Conservation (phyloP, 495 filamentous ascomycete genomes). For the Evernia prunastri region DNA sequence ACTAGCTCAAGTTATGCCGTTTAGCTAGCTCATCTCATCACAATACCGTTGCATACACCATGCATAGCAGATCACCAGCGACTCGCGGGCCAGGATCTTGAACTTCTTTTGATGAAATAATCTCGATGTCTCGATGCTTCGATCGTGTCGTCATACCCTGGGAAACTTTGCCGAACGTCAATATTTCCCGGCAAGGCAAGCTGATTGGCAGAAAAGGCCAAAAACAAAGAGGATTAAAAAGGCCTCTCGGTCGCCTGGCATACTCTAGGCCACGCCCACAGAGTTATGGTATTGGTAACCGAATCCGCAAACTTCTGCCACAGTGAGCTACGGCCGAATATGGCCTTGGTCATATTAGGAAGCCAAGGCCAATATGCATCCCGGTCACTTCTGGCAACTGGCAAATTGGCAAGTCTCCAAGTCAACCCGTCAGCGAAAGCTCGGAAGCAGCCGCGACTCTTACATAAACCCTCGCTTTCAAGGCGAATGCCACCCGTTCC, state of each 20-base stretch:
- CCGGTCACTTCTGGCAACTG: neutral
- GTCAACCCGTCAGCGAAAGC: neutral
- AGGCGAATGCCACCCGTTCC: neutral
- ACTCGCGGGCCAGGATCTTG: neutral
- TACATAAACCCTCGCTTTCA: neutral
- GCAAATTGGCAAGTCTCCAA: no score
- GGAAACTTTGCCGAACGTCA: neutral
- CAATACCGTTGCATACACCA: neutral
- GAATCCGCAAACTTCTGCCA: neutral
- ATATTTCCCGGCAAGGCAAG: neutral
- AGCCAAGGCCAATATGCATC: neutral
- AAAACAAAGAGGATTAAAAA: no score
- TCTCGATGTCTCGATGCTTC: neutral
- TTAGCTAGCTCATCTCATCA: neutral
- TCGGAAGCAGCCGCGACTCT: neutral
- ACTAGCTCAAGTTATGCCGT: neutral
- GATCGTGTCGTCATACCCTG: neutral
- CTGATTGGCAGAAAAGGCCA: neutral
- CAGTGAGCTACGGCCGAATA: neutral
- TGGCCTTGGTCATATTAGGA: neutral
- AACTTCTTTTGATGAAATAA: neutral
- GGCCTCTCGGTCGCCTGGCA: no score
- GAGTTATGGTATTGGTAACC: no score
- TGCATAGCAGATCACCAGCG: neutral
- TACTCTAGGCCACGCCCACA: no score